Base-by-base conservation (phyloP, 2,329 filamentous ascomycete species). In the Cladosporium sp. region DNA sequence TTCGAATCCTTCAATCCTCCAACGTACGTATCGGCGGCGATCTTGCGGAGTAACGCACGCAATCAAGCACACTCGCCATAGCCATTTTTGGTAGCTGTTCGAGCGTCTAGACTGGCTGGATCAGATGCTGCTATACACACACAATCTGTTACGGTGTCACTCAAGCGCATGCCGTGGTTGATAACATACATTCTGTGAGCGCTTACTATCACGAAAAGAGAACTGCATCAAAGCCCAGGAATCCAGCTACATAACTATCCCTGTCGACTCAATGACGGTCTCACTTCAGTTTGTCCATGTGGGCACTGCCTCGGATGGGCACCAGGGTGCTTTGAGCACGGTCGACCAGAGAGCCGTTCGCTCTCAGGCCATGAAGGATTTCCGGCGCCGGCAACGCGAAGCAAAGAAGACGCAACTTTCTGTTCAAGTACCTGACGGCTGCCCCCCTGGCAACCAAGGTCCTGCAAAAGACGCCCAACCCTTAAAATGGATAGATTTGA, bases 311-410 rank as follows among this genome's bases (percentile, higher is more conserved):
- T n/a, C 51, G 3, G 51, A 32, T 54, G 51, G 51, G 18, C 51
- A 54, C 18, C 51, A 28, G 18, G 28, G 26, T 13, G 26, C 51
- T 30, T 11, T 54, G 18, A 54, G 51, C 16, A 30, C 51, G 18
- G 28, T 32, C 3, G 51, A 54, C 51, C 51, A 54, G 10, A 28
- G 51, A 54, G 51, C 51, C 51, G n/a, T 54, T 54, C 51, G 51
- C 51, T 54, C 51, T 13, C 51, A 54, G 26, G 51, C 51, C 13
- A 54, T 54, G 51, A 54, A 54, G 18, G 51, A 54, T 16, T 54
- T 54, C n/a, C 51, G 51, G 11, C 51, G 51, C n/a, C 51, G 51
- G 3, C 51, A 54, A 30, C 51, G 51, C 51, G 51, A 54, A n/a
- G 51, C 51, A 23, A 30, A 28, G 16, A 46, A 46, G 10, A 46